A percentile compares a stretch with the other conserved stretches of the same genome.
Conservation (phyloP, 306 rosid species). For the Glycyrrhiza uralensis region DNA sequence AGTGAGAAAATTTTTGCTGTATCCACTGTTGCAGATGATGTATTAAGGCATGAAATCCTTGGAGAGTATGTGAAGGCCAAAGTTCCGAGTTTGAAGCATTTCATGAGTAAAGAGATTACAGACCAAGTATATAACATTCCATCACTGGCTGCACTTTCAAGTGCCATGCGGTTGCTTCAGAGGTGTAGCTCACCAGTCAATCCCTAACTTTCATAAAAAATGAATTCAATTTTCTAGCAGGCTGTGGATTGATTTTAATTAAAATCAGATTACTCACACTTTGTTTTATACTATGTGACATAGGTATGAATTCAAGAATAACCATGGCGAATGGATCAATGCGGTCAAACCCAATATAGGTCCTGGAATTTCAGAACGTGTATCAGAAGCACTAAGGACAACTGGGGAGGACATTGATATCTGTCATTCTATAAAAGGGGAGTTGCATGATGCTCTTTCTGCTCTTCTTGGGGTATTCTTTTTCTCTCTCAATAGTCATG, state of each 20-base stretch:
- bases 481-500: constrained; percentile 4
- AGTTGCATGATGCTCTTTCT: constrained; percentile 61
- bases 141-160: constrained; percentile 79
- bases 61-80: constrained; percentile 63
- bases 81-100: constrained; percentile 71
- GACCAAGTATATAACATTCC: constrained; percentile 56
- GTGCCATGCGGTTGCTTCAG: constrained; percentile 63
- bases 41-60: constrained; percentile 57
- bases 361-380: constrained; percentile 76
- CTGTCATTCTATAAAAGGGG: constrained; percentile 47
- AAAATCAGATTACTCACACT: background rate
- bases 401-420: constrained; percentile 50
- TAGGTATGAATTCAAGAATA: constrained; percentile 82
- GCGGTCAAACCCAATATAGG: constrained; percentile 69
- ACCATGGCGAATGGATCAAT: constrained; percentile 74
- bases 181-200: constrained; percentile 41
- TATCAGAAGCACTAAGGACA: constrained; percentile 52
- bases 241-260: background rate
- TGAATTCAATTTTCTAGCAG: background rate
- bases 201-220: constrained; percentile 6
- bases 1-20: background rate
- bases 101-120: constrained; percentile 40
- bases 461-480: constrained; percentile 79
- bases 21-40: constrained; percentile 45
- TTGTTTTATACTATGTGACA: constrained; percentile 2